These are phyloP conservation scores for Globisporangium ultimum DNA, from an alignment of 352 stramenopile species.

Conservation along the genomic window DNA sequence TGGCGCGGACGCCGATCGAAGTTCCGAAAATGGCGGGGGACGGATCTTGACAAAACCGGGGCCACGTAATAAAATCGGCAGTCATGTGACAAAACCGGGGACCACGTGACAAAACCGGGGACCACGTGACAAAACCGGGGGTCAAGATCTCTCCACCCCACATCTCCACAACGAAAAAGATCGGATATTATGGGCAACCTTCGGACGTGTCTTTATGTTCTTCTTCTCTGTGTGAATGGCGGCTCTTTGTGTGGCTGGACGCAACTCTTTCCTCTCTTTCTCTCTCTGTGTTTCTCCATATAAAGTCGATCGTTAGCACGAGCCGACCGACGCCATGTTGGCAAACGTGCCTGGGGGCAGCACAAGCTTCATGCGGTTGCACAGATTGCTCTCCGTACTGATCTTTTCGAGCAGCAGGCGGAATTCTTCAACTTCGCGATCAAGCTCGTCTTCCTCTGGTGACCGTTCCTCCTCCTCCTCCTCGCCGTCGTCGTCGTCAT, in stretches of 20 bases:
- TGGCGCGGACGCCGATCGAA: background rate
- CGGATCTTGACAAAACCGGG: too few species aligned
- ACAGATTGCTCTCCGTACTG: constrained; percentile 46
- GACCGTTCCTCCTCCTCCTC: constrained; percentile 21
- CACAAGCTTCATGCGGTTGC: constrained; percentile 67
- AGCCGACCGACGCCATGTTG: constrained; percentile 14
- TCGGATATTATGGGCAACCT: too few species aligned
- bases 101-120: too few species aligned
- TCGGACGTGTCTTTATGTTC: background rate
- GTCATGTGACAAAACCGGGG: too few species aligned
- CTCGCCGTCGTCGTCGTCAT: constrained; percentile 3
- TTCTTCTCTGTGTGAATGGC: background rate
- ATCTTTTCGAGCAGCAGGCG: constrained; percentile 69
- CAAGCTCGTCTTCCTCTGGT: constrained; percentile 52
- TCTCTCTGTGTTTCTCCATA: too few species aligned
- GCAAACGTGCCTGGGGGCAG: constrained; percentile 61
- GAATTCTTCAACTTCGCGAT: constrained; percentile 78
- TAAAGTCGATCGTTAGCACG: constrained; percentile 2
- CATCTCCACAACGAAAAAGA: too few species aligned
- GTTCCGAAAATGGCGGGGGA: constrained; percentile 6
- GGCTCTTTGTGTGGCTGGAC: too few species aligned
- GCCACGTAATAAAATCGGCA: too few species aligned
- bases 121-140: too few species aligned
- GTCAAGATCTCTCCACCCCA: too few species aligned
- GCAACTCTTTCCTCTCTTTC: too few species aligned